Conservation (phyloP, 139 green algal genomes). For the Tetradesmus obliquus region DNA sequence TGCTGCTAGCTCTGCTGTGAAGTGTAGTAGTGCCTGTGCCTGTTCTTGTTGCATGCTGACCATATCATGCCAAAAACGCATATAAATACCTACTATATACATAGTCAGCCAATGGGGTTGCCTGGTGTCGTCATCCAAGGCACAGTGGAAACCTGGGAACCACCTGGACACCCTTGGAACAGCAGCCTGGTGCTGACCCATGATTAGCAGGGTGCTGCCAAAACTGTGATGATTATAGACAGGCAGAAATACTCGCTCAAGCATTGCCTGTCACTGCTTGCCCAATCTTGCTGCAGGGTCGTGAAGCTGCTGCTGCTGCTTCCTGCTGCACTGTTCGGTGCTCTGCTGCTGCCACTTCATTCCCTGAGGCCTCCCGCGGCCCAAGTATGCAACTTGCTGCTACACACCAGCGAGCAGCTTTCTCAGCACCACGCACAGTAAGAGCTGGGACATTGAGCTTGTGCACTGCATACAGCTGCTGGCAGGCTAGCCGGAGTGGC, state of each 20-base stretch:
- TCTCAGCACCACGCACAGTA: neutral
- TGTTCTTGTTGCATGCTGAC: neutral
- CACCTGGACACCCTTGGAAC: no score
- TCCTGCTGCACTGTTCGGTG: neutral
- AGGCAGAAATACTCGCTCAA: neutral
- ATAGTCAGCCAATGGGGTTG: no score
- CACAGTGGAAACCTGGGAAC: no score
- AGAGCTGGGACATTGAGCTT: neutral
- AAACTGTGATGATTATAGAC: no score
- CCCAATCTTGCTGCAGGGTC: neutral
- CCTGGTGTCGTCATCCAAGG: no score
- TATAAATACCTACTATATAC: no score
- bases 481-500: no score
- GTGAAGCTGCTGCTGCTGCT: neutral
- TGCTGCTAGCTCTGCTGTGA: neutral
- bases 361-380: neutral
- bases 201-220: no score
- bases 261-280: neutral
- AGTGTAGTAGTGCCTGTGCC: neutral
- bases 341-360: neutral
- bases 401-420: neutral
- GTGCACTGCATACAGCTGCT: no score
- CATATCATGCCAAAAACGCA: no score
- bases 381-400: constrained; percentile 18
- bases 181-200: no score